Conservation (phyloP, 2,329 filamentous ascomycete genomes). For the Pestalotiopsis sp. region DNA sequence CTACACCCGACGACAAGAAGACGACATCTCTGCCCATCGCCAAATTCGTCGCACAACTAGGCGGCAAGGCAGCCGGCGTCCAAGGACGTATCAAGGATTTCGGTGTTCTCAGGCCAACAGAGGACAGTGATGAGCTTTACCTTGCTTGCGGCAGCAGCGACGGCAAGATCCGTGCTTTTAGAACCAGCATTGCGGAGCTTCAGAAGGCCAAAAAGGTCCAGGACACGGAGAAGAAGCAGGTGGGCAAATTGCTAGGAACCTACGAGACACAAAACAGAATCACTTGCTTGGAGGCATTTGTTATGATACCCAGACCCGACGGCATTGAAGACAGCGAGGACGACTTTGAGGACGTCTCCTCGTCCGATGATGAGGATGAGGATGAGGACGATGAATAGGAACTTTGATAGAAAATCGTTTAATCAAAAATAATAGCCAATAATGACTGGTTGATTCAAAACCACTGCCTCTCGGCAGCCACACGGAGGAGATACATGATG, state of each 20-base stretch:
- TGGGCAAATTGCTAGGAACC: constrained; percentile 72
- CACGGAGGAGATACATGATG: background rate
- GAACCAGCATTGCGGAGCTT: constrained; percentile 50
- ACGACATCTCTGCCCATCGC: constrained; percentile 54
- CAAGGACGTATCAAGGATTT: constrained; percentile 87
- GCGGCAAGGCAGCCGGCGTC: constrained; percentile 71
- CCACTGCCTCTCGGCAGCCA: background rate
- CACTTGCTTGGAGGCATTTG: constrained; percentile 84
- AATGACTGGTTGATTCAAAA: constrained; percentile 19
- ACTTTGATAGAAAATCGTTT: constrained; percentile 38
- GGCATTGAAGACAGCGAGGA: constrained; percentile 61
- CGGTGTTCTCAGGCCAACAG: constrained; percentile 56
- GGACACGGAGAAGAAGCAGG: constrained; percentile 33
- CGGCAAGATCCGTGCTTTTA: constrained; percentile 82
- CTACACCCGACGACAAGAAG: constrained; percentile 44
- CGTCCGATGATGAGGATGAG: constrained; percentile 59
- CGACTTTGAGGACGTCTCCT: constrained; percentile 26
- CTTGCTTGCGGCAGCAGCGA: constrained; percentile 82
- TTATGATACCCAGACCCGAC: constrained; percentile 74
- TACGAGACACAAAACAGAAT: constrained; percentile 89
- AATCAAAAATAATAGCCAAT: constrained; percentile 23
- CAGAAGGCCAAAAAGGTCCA: constrained; percentile 29
- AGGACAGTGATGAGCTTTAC: constrained; percentile 47
- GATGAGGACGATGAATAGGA: constrained; percentile 26
- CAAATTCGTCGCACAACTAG: constrained; percentile 74